Conservation (phyloP, 2,329 filamentous ascomycete species). For the Aspergillus phoenicis region DNA sequence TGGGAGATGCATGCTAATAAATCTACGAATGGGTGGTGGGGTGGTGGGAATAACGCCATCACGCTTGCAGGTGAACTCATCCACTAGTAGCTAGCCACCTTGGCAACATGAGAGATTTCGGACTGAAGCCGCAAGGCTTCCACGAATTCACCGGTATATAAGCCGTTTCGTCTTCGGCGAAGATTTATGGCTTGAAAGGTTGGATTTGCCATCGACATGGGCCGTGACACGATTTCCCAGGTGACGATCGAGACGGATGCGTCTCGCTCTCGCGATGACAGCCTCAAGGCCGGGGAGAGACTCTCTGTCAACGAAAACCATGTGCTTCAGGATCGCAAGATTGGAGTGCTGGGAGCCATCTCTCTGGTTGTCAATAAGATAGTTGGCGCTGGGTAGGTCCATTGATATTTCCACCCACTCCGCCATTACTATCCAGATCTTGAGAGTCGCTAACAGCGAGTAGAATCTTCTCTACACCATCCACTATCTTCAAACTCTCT, state of each 20-base stretch:
- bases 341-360: conserved; percentile 24
- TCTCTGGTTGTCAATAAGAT: conserved; percentile 28
- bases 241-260: not conserved
- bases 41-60: conserved; percentile 3
- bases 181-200: not conserved
- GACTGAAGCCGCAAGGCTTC: not conserved
- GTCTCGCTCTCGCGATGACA: not conserved
- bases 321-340: conserved; percentile 24
- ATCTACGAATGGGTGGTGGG: not conserved
- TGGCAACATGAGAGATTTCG: not conserved
- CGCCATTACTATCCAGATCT: not conserved
- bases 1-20: not conserved
- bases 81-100: not conserved
- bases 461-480: conserved; percentile 56
- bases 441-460: not conserved
- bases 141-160: not conserved
- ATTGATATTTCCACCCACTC: not conserved
- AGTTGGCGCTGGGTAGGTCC: conserved; percentile 23
- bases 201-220: not conserved
- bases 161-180: not conserved
- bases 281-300: not conserved
- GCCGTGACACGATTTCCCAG: not conserved
- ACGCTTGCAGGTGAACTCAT: conserved; percentile 2
- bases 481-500: conserved; percentile 58
- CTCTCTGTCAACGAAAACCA: conserved; percentile 17